Evolutionary conservation across 163 green algal genomes (phyloP).

Genomic region (Chlamydomonas reinhardtii): DNA sequence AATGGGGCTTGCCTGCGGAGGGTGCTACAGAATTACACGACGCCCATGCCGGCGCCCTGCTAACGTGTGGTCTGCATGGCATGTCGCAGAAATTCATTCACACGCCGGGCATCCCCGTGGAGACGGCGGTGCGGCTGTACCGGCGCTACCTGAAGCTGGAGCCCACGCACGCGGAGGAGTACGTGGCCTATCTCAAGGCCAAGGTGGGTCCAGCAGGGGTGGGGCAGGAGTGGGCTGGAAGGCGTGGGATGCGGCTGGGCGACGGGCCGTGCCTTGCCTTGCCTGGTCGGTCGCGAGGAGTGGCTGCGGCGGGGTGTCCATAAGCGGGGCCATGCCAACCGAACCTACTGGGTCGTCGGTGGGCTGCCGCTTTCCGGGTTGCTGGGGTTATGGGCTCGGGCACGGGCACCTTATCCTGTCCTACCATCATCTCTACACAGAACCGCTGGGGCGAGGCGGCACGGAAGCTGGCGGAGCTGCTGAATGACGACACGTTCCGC

Average conservation of each 20-base stretch:
- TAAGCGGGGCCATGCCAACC: too few relatives aligned
- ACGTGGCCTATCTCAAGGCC: conserved; percentile 91
- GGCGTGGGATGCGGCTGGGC: neutral
- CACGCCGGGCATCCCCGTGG: conserved; percentile 86
- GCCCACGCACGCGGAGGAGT: conserved; percentile 96
- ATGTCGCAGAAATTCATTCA: conserved; percentile 87
- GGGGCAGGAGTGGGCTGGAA: neutral
- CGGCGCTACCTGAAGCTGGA: conserved; percentile 97
- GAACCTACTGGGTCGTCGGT: too few relatives aligned
- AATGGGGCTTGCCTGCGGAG: too few relatives aligned
- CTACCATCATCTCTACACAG: neutral
- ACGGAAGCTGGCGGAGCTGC: conserved; percentile 77
- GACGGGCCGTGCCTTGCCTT: too few relatives aligned
- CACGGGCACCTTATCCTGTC: too few relatives aligned
- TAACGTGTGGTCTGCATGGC: neutral
- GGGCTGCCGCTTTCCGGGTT: too few relatives aligned
- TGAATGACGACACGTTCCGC: conserved; percentile 95
- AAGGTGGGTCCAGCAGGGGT: conserved; percentile 57
- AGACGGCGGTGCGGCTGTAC: conserved; percentile 95
- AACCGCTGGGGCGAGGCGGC: conserved; percentile 87
- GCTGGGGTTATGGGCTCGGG: too few relatives aligned
- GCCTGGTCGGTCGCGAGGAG: too few relatives aligned
- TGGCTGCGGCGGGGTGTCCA: too few relatives aligned
- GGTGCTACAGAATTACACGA: too few relatives aligned
- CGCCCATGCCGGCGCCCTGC: too few relatives aligned